These are phyloP conservation scores for Bipolaris oryzae DNA, from an alignment of 2,329 filamentous ascomycete genomes.

Conservation along the genomic window DNA sequence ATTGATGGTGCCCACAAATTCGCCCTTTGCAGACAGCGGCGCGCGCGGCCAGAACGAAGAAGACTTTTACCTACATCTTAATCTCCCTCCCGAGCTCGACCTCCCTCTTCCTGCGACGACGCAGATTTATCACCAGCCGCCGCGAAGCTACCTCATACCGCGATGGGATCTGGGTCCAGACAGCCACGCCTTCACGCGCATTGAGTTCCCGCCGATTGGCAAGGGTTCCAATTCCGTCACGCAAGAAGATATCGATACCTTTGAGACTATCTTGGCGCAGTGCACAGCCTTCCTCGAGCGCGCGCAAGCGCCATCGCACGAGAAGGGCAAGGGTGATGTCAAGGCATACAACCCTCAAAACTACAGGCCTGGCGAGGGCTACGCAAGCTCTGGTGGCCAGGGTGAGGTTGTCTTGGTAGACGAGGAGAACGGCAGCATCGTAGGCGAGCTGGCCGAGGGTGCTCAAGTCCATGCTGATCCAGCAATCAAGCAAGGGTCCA, in stretches of 20 bases:
- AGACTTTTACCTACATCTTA: slow-evolving; percentile 96
- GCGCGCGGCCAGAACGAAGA: slow-evolving; percentile 67
- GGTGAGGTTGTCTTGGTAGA: slow-evolving; percentile 92
- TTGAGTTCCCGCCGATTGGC: slow-evolving; percentile 82
- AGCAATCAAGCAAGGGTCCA: slow-evolving; percentile 81
- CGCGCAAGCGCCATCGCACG: slow-evolving; percentile 64
- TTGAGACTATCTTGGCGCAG: slow-evolving; percentile 97
- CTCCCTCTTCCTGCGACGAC: slow-evolving; percentile 92
- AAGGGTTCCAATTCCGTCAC: slow-evolving; percentile 67
- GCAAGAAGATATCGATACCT: slow-evolving; percentile 93
- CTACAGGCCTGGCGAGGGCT: slow-evolving; percentile 80
- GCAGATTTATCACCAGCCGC: slow-evolving; percentile 95
- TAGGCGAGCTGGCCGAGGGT: slow-evolving; percentile 85
- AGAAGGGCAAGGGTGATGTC: slow-evolving; percentile 38
- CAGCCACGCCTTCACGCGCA: slow-evolving; percentile 86
- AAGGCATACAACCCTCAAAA: slow-evolving; percentile 77
- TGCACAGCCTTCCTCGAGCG: slow-evolving; percentile 95
- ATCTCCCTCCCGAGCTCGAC: slow-evolving; percentile 92
- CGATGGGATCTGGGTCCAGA: slow-evolving; percentile 92
- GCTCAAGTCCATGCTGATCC: slow-evolving; percentile 80
- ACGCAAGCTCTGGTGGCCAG: slow-evolving; percentile 58
- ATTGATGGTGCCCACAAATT: slow-evolving; percentile 92
- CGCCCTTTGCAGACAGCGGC: slow-evolving; percentile 65
- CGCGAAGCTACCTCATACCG: slow-evolving; percentile 89
- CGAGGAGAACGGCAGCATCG: slow-evolving; percentile 93